These are phyloP conservation scores for Baorangia bicolor DNA, from an alignment of 768 basidiomycete genomes.

Conservation along the genomic window DNA sequence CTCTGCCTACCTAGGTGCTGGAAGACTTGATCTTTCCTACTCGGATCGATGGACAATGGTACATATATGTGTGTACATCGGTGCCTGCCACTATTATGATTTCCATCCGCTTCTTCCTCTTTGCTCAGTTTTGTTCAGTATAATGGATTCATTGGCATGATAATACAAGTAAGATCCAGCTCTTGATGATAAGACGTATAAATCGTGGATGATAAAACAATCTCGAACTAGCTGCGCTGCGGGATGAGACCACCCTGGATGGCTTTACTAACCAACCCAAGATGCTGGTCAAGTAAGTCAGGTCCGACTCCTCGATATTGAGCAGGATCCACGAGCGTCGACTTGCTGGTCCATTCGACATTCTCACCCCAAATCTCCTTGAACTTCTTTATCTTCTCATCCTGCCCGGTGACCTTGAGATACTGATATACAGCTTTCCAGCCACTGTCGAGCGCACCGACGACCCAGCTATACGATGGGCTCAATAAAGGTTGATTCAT, in stretches of 20 bases:
- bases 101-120: no score
- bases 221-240: not conserved
- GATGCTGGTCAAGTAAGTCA: conserved; percentile 11
- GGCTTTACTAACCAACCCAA: not conserved
- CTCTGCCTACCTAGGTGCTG: no score
- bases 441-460: conserved; percentile 39
- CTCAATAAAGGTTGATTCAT: not conserved
- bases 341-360: conserved; percentile 24
- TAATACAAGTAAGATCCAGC: no score
- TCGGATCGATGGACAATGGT: no score
- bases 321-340: not conserved
- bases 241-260: not conserved
- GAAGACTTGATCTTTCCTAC: no score
- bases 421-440: conserved; percentile 35
- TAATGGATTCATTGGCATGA: no score
- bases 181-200: no score
- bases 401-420: conserved; percentile 13
- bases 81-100: no score
- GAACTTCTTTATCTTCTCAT: conserved; percentile 16
- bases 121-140: no score
- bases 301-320: not conserved
- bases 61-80: no score
- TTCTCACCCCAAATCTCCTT: conserved; percentile 32
- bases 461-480: conserved; percentile 35
- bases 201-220: no score